Evolutionary conservation across 371 early-diverging fungal species (phyloP), one percentile per base, ranked within the genome.

Genomic region (Parasitella parasitica): DNA sequence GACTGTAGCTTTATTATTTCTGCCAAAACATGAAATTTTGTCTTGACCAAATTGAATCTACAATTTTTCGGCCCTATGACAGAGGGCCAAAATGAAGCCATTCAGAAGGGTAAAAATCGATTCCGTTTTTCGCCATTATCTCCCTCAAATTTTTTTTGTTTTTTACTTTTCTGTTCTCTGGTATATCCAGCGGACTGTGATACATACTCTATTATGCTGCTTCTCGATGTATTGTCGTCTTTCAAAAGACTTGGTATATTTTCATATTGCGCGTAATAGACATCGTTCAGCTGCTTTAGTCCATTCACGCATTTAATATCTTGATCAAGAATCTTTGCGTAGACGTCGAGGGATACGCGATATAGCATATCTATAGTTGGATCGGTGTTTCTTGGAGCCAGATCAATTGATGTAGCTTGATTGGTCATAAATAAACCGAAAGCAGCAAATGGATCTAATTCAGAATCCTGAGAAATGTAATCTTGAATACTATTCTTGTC

Each of bases 361-460:
- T 59, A 39, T 37, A 59, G 6, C 28, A 51, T 30, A 51, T 38
- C 20, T 26, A 52, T 39, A 20, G 52, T 39, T 27, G 39, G 39
- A 34, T 59, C 16, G 26, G 39, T 59, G 24, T 59, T 59, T 59
- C 51, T 59, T 51, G 52, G 30, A 38, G 28, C 59, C 37, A 59
- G 38, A 37, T 59, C 11, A 5, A 59, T 37, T 12, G 59, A 59
- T 3, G 28, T 59, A 39, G 51, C 52, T 51, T 51, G 52, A 22
- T 18, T 38, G 12, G 39, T 59, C 7, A 59, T 16, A 30, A 59
- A 51, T 22, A 59, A 34, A 30, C 39, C 30, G 22, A 38, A 52
- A 59, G 51, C 38, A 59, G 12, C 39, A 37, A 51, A 51, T 59
- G 59, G 28, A 38, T 51, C 51, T 28, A 59, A 59, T 15, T 59